phyloP scores from a whole-genome alignment of 202 grass and related monocot species.

The Setaria viridis region DNA sequence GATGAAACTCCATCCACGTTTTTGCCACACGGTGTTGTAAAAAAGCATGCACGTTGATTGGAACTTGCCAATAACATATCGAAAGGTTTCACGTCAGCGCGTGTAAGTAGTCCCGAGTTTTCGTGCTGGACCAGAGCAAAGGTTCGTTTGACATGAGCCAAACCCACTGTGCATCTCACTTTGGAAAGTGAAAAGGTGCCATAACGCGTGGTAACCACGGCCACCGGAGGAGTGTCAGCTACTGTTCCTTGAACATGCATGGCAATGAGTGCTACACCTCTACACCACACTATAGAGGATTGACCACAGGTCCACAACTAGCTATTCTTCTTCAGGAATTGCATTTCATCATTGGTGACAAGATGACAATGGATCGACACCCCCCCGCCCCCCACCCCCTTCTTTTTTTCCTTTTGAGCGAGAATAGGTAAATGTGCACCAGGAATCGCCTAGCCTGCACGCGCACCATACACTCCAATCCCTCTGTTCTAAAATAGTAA shows the following conservation, averaged over 20 bases:
- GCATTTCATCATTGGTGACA: slow-evolving; percentile 29
- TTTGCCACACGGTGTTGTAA: too few species aligned
- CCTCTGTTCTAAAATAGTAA: too few species aligned
- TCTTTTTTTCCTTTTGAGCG: too few species aligned
- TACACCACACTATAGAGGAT: not conserved
- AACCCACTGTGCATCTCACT: slow-evolving; percentile 5
- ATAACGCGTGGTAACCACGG: not conserved
- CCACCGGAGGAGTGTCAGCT: not conserved
- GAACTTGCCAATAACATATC: too few species aligned
- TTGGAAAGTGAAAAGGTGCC: not conserved
- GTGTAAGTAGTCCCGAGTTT: too few species aligned
- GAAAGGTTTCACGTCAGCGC: not conserved
- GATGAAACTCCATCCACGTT: too few species aligned
- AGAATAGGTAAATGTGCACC: not conserved
- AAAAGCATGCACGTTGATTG: too few species aligned
- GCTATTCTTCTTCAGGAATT: not conserved
- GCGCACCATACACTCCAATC: too few species aligned
- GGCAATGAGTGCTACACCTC: not conserved
- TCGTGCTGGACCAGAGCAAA: not conserved
- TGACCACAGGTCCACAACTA: not conserved
- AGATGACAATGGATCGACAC: too few species aligned
- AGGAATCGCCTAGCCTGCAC: too few species aligned
- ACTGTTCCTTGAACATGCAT: not conserved
- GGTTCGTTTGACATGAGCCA: not conserved
- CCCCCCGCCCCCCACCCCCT: too few species aligned